Evolutionary conservation across 2,329 filamentous ascomycete species (phyloP).

Genomic region (Juglanconis oblonga): DNA sequence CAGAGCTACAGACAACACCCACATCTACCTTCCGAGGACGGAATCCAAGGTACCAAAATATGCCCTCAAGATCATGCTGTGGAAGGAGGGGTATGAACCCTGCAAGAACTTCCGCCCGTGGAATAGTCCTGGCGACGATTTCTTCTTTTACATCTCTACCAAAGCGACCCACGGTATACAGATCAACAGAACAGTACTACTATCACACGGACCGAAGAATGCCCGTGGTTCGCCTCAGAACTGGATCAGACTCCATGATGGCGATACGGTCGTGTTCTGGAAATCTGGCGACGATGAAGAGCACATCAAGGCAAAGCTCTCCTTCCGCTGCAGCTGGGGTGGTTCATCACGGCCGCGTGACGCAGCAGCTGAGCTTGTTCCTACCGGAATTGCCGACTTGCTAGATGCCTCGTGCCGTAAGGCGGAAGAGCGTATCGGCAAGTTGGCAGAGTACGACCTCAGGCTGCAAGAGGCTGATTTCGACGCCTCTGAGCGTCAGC

Average conservation of each 20-base stretch:
- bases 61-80: constrained; percentile 75
- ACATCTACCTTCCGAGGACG: constrained; percentile 57
- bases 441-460: constrained; percentile 36
- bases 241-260: constrained; percentile 71
- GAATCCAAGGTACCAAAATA: constrained; percentile 78
- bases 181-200: constrained; percentile 70
- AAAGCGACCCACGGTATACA: constrained; percentile 73
- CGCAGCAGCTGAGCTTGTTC: constrained; percentile 32
- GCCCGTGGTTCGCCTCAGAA: constrained; percentile 52
- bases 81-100: constrained; percentile 65
- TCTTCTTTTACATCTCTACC: constrained; percentile 73
- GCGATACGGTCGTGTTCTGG: constrained; percentile 75
- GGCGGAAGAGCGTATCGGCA: constrained; percentile 43
- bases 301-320: constrained; percentile 40
- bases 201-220: constrained; percentile 52
- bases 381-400: constrained; percentile 37
- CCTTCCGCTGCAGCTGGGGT: constrained; percentile 56
- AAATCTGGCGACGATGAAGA: constrained; percentile 38
- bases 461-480: constrained; percentile 41
- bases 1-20: constrained; percentile 64
- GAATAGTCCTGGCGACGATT: constrained; percentile 51
- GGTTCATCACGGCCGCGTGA: constrained; percentile 44
- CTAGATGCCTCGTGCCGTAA: constrained; percentile 48
- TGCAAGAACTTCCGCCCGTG: constrained; percentile 51
- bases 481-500: constrained; percentile 42